These are phyloP conservation scores for Epichloe gansuensis DNA, from an alignment of 2,329 filamentous ascomycete species.

Conservation along the genomic window DNA sequence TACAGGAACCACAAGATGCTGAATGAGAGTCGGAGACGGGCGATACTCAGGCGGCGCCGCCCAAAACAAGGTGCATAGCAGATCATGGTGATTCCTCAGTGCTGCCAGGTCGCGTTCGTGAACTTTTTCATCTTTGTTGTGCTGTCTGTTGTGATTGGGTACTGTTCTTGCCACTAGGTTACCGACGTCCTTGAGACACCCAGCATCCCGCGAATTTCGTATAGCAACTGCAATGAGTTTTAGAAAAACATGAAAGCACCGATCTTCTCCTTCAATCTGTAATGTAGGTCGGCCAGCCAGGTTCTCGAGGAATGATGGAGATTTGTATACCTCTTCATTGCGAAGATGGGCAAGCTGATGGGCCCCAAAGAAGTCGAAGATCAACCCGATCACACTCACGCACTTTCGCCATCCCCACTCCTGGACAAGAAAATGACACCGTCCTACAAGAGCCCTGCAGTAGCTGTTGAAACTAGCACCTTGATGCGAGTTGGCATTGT, in stretches of 20 bases:
- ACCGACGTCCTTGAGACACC: conserved; percentile 42
- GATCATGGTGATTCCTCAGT: conserved; percentile 56
- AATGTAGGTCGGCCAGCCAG: conserved; percentile 36
- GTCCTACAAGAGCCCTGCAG: conserved; percentile 43
- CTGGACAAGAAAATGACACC: conserved; percentile 50
- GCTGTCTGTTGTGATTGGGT: conserved; percentile 54
- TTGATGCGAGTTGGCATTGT: conserved; percentile 42
- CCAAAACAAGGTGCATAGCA: conserved; percentile 56
- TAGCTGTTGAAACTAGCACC: conserved; percentile 54
- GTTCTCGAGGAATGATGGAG: conserved; percentile 48
- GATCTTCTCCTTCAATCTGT: conserved; percentile 40
- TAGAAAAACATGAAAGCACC: conserved; percentile 55
- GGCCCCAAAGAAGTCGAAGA: conserved; percentile 58
- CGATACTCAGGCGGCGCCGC: conserved; percentile 43
- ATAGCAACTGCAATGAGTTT: conserved; percentile 51
- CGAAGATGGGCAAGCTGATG: conserved; percentile 49
- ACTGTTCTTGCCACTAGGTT: conserved; percentile 50
- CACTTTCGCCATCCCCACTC: conserved; percentile 55
- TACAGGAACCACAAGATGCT: conserved; percentile 45
- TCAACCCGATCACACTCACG: conserved; percentile 43
- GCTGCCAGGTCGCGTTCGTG: conserved; percentile 50
- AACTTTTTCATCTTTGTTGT: conserved; percentile 49
- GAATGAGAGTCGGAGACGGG: conserved; percentile 40
- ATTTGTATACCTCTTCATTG: conserved; percentile 51
- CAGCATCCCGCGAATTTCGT: conserved; percentile 33